Conservation (phyloP, 352 stramenopile species). For the Peronospora farinosa region DNA sequence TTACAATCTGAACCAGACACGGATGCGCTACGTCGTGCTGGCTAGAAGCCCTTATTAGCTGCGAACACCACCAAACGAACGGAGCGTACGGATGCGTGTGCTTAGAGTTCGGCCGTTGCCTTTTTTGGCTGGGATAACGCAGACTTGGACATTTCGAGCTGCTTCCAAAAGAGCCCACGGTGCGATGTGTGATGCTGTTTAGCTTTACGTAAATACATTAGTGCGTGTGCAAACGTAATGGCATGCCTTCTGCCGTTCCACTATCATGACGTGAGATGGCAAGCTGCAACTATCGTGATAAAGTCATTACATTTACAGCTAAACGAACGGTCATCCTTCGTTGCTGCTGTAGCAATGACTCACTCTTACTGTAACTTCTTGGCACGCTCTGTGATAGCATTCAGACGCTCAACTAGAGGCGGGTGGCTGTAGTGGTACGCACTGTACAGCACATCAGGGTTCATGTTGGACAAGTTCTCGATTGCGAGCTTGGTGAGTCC, state of each 20-base stretch:
- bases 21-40: constrained; percentile 79
- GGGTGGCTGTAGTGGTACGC: constrained; percentile 97
- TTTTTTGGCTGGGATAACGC: constrained; percentile 10
- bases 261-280: neutral
- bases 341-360: neutral
- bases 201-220: constrained; percentile 23
- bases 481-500: constrained; percentile 95
- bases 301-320: neutral
- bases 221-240: constrained; percentile 6
- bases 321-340: constrained; percentile 1
- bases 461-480: constrained; percentile 97
- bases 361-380: constrained; percentile 51
- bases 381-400: constrained; percentile 75
- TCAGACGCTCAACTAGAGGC: constrained; percentile 92
- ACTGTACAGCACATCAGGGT: constrained; percentile 91
- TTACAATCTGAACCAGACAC: constrained; percentile 71
- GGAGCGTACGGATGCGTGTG: constrained; percentile 15
- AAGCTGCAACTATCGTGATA: constrained; percentile 6
- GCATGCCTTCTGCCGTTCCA: neutral
- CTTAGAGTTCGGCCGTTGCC: constrained; percentile 20
- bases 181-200: constrained; percentile 15
- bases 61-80: constrained; percentile 6
- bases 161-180: constrained; percentile 8
- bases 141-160: constrained; percentile 11
- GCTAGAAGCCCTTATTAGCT: constrained; percentile 37